Evolutionary conservation across 1,284 basidiomycete genomes (phyloP), one percentile per base, ranked within the genome.

Genomic region (Ustanciosporium gigantosporum): DNA sequence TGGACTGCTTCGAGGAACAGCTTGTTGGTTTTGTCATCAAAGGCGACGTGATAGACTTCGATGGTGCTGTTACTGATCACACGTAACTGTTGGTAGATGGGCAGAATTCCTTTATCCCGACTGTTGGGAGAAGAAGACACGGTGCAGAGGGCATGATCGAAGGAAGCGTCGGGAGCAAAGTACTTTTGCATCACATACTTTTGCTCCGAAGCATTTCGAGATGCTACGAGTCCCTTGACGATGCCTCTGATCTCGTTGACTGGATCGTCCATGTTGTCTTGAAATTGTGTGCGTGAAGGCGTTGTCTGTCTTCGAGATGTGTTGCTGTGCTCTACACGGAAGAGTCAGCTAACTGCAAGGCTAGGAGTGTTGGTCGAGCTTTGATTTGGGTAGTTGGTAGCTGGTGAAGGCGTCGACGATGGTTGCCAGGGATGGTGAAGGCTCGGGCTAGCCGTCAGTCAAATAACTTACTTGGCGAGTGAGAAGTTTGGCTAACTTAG

Each of bases 21-120:
- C 29, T 60, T 49, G 51, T 68, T 55, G 29, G 29, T 50, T 19
- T 53, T 29, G 22, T 66, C 35, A 37, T 73, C 68, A 36, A 65
- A 58, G 5, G 45, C 74, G 17, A 66, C 57, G 16, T 57, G 53
- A 25, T 65, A 58, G 3, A 76, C 60, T 31, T 70, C 53, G 31
- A 77, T 73, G 13, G 59, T 46, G 2, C 70, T 66, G 9, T 31
- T 49, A 15, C 70, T 75, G 36, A 77, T 67, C 37, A 59, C 49
- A 3, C 73, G 50, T 31, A 74, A 52, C 66, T 68, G 76, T 44
- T 77, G 74, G 35, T 72, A 77, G 39, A 77, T 74, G 23, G 73
- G 70, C 36, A 77, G 35, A 7, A 77, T 21, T 14, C 67, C 70
- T 3, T 45, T 65, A 44, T 77, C 75, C 25, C 75, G 48, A 31